Evolutionary conservation across 2,329 filamentous ascomycete species (phyloP), one percentile per base, ranked within the genome.

Genomic region (Penicillium concentricum): DNA sequence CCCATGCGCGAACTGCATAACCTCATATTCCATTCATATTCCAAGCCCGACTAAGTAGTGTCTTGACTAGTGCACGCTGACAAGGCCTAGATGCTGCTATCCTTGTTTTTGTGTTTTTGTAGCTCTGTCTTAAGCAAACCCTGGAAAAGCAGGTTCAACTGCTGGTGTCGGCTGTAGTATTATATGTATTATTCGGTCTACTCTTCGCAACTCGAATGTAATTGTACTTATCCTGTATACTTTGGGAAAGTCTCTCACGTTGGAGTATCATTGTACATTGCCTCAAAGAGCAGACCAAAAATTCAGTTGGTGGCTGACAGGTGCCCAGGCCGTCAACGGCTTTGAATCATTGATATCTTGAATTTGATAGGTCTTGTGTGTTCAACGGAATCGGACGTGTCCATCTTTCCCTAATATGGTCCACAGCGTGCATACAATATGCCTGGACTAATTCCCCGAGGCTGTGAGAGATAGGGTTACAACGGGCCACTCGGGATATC

Each of bases 401-500:
- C 26, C 24, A 54, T 44, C 58, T 49, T 59, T 50, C 7, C 62
- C 54, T 6, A 18, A 60, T 57, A 26, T 18, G 35, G 59, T 56
- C 37, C 46, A 53, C 39, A 44, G 50, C 37, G 26, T 58, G 26
- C 45, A 49, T 48, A 39, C 4, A 3, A 16, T 58, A 51, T 50
- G 18, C 58, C 49, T 55, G 44, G 47, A 24, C 58, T 58, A 58
- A 56, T 41, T 58, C 54, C 51, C 49, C 57, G 39, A 34, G 41
- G 46, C 43, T 39, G 47, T 18, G 32, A 50, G 32, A 43, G 32
- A 44, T 34, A 30, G 45, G 32, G 28, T 54, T 35, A 1, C 41
- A 61, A 61, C 44, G 22, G 57, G 20, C 58, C 53, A 61, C 39
- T 61, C 51, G 55, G 54, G 55, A 54, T 8, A 13, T 41, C 22